Evolutionary conservation across 768 basidiomycete genomes (phyloP).

Genomic region (Leccinum variicolor): DNA sequence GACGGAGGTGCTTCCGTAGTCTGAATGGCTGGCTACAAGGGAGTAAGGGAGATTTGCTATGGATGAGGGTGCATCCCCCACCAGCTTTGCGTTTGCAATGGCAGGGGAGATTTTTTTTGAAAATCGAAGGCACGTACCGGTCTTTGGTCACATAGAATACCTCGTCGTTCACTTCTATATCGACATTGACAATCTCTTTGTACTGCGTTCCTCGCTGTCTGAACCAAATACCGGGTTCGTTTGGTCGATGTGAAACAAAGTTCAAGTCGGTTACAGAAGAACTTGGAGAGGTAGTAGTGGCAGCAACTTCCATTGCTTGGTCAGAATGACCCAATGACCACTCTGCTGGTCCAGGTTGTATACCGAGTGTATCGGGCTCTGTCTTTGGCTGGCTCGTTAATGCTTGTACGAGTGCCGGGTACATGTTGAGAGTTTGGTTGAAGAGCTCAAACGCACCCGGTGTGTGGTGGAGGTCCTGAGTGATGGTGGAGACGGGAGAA

Average conservation of each 20-base stretch:
- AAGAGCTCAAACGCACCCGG: slow-evolving; percentile 1
- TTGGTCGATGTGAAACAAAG: slow-evolving; percentile 14
- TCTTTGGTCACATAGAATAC: slow-evolving; percentile 19
- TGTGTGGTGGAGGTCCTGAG: neutral
- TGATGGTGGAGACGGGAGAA: slow-evolving; percentile 4
- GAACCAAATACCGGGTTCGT: slow-evolving; percentile 27
- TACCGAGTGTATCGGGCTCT: neutral
- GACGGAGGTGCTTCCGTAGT: slow-evolving; percentile 17
- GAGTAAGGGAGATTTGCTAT: neutral
- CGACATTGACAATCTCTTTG: slow-evolving; percentile 23
- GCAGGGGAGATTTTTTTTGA: neutral
- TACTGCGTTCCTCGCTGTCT: slow-evolving; percentile 15
- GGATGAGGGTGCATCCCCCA: neutral
- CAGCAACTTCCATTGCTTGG: neutral
- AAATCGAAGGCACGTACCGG: slow-evolving; percentile 10
- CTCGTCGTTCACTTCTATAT: slow-evolving; percentile 18
- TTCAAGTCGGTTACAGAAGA: neutral
- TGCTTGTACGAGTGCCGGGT: neutral
- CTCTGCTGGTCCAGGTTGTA: neutral
- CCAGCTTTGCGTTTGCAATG: neutral
- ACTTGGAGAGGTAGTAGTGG: neutral
- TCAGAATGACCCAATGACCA: neutral
- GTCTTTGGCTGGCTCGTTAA: neutral
- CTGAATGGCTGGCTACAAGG: slow-evolving; percentile 4
- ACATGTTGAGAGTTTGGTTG: slow-evolving; percentile 3